These are phyloP conservation scores for Rhodotorula glutinis DNA, from an alignment of 1,284 basidiomycete genomes.

Conservation along the genomic window DNA sequence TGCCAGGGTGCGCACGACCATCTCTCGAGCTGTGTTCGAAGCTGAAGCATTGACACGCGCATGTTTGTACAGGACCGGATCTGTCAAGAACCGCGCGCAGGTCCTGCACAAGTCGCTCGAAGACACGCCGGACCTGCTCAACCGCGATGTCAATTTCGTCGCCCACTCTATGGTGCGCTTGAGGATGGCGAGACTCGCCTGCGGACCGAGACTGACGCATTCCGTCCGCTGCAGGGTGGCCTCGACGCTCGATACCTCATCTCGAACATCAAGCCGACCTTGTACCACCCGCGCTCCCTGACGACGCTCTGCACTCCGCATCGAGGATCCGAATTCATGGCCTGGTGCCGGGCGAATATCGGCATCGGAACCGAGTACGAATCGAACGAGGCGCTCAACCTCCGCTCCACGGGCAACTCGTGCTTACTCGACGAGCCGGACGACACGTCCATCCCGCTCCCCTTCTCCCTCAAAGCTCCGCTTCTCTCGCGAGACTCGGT, in stretches of 20 bases:
- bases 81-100: conserved; percentile 77
- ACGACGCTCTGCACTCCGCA: conserved; percentile 93
- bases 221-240: conserved; percentile 57
- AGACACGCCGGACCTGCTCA: conserved; percentile 58
- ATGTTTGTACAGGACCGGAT: conserved; percentile 68
- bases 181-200: neutral
- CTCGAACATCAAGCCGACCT: conserved; percentile 72
- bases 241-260: conserved; percentile 92
- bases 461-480: conserved; percentile 55
- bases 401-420: conserved; percentile 32
- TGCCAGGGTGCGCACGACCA: conserved; percentile 65
- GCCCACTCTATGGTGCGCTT: conserved; percentile 82
- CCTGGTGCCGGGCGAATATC: conserved; percentile 92
- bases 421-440: conserved; percentile 40
- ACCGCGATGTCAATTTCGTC: conserved; percentile 80
- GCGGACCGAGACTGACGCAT: neutral
- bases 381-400: conserved; percentile 34
- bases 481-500: conserved; percentile 48
- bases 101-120: conserved; percentile 73
- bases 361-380: conserved; percentile 63
- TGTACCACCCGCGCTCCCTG: conserved; percentile 81
- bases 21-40: too few relatives aligned
- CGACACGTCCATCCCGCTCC: conserved; percentile 45
- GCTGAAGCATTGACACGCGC: neutral
- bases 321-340: conserved; percentile 96